Evolutionary conservation across 352 stramenopile genomes (phyloP), one percentile per base, ranked within the genome.

Genomic region (Phytophthora niederhauseri): DNA sequence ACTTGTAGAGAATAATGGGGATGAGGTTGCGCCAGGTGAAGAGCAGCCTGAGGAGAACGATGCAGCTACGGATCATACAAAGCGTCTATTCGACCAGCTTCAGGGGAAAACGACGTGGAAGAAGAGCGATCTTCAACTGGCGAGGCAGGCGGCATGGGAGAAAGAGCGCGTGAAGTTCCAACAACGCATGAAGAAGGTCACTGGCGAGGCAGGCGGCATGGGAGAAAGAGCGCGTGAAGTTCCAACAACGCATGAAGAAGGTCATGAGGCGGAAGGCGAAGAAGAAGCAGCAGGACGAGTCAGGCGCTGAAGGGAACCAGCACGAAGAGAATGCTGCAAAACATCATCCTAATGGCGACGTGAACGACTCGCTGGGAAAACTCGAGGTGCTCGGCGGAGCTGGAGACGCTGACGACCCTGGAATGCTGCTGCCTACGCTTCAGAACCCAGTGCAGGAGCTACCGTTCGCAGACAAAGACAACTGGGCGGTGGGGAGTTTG

Each of bases 401-500:
- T 41, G 64, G 54, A 55, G 64, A 67, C 26, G 59, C 48, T 45
- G 63, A 66, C 2, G 60, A 73, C 20, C 26, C 65, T 19, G 49
- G 34, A 8, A 55, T 71, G 55, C 46, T 90, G 5, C 54, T 89
- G 17, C 79, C 84, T 8, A 73, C 61, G 0, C 55, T 91, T 2
- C 76, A 84, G 45, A 76, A 80, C n/a, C 67, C 70, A 0, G 66
- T 73, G 3, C 72, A 90, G 17, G 67, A 83, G 0, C 52, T 93
- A 17, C 79, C 82, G 2, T 95, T 89, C 19, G 73, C 78, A 3
- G 85, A 93, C 72, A 95, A 93, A 56, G 85, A 92, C 65, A 93
- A 95, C 57, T 95, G 87, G 87, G 78, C 69, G 4, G 78, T 95
- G 15, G 84, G 86, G 0, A 91, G 85, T 62, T 57, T 93, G 38